These are phyloP conservation scores for Pythium coloratum DNA, from an alignment of 352 stramenopile genomes.

Conservation along the genomic window DNA sequence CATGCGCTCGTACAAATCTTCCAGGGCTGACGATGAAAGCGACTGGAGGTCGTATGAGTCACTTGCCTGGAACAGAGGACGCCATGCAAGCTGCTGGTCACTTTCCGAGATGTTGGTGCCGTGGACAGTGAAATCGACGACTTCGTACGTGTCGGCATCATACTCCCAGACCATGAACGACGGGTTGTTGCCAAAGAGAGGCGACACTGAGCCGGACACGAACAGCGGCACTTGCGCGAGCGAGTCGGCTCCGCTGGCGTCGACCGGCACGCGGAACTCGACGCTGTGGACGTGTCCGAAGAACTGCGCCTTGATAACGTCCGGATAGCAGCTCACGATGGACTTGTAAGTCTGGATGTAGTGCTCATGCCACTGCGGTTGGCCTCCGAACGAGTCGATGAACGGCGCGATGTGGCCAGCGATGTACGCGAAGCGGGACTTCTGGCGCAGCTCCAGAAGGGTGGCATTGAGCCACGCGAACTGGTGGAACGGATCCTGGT, in stretches of 20 bases:
- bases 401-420: conserved; percentile 90
- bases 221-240: conserved; percentile 64
- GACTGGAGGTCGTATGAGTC: conserved; percentile 57
- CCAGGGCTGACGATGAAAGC: conserved; percentile 45
- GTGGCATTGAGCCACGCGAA: conserved; percentile 88
- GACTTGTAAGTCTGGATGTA: conserved; percentile 85
- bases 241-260: conserved; percentile 29
- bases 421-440: conserved; percentile 76
- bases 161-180: conserved; percentile 89
- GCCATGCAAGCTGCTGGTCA: conserved; percentile 44
- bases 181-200: conserved; percentile 89
- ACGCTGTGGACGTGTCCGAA: conserved; percentile 93
- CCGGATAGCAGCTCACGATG: conserved; percentile 60
- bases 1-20: conserved; percentile 47
- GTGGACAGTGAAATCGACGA: conserved; percentile 76
- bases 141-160: conserved; percentile 58
- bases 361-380: conserved; percentile 81
- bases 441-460: conserved; percentile 44
- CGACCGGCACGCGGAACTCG: conserved; percentile 77
- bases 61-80: conserved; percentile 52
- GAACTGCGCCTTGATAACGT: conserved; percentile 82
- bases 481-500: conserved; percentile 87
- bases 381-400: conserved; percentile 82
- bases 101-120: conserved; percentile 63
- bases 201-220: conserved; percentile 82